Evolutionary conservation across 805 yeast species (phyloP).

Genomic region (Sungouiella thailandica): DNA sequence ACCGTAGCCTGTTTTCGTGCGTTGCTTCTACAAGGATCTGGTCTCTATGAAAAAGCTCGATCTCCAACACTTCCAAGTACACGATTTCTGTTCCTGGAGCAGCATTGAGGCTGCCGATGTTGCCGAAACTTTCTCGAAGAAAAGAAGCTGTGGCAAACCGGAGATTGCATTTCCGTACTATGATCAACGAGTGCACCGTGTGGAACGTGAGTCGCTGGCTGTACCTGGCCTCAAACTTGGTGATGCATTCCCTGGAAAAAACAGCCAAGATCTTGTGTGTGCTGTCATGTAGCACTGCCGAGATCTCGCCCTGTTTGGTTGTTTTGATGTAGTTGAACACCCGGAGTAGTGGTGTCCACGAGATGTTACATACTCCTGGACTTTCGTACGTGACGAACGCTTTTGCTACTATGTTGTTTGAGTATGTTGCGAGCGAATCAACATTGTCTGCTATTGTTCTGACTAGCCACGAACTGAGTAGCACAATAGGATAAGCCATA

Average conservation of each 20-base stretch:
- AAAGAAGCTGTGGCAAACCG: conserved; percentile 14
- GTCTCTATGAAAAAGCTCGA: conserved; percentile 30
- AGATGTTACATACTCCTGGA: conserved; percentile 6
- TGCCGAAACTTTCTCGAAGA: conserved; percentile 1
- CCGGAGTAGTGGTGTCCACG: conserved; percentile 23
- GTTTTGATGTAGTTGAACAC: conserved; percentile 21
- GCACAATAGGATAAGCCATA: conserved; percentile 11
- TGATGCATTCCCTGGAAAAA: conserved; percentile 24
- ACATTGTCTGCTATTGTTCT: conserved; percentile 4
- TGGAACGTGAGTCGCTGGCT: conserved; percentile 31
- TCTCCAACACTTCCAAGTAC: conserved; percentile 24
- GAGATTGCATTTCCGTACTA: conserved; percentile 24
- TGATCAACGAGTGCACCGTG: conserved; percentile 22
- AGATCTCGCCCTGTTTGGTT: conserved; percentile 20
- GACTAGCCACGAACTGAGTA: conserved; percentile 14
- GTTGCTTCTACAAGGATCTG: conserved; percentile 17
- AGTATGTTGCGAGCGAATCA: conserved; percentile 1
- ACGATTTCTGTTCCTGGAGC: conserved; percentile 13
- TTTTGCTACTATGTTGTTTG: conserved; percentile 9
- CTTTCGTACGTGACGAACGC: conserved; percentile 9
- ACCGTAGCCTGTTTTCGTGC: conserved; percentile 17
- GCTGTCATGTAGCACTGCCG: conserved; percentile 29
- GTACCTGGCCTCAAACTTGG: conserved; percentile 25
- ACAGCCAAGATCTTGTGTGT: conserved; percentile 25
- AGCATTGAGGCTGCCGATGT: conserved; percentile 1